Base-by-base conservation (phyloP, 768 basidiomycete species). In the Zangia roseola region DNA sequence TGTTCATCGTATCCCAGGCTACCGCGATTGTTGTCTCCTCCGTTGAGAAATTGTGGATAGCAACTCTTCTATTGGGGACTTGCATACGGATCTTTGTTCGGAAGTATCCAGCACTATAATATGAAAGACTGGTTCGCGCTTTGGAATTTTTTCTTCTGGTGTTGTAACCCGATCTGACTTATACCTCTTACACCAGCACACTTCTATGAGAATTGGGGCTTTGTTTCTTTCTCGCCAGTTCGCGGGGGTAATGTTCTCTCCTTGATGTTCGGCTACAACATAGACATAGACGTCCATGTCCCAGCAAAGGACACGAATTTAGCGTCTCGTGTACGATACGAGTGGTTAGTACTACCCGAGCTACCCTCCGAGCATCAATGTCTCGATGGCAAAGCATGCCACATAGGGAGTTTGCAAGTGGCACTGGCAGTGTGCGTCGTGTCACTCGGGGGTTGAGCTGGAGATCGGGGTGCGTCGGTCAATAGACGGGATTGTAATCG, bases 41-140 rank as follows among this genome's bases (percentile, higher is more conserved):
- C 13, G 79, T 91, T 19, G 60, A 71, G 17, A 60, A 77, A 39
- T 74, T 95, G 3, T 94, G 91, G 89, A 40, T 57, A 26, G 67
- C 64, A n/a, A 69, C 62, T 24, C 58, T 64, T 17, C 43, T 69
- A 24, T 51, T 74, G 10, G 64, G 66, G 10, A n/a, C 58, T 74
- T 24, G 82, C 84, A 0, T 87, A 93, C 56, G 91, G 91, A 4
- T 76, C 80, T 41, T 62, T 82, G 45, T 92, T 90, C 62, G 87
- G 86, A 2, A 70, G 88, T 76, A 80, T 59, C 88, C 90, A 0
- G 82, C 85, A n/a, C 74, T 94, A n/a, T n/a, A n/a, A n/a, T 25
- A 75, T 81, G 43, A 76, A 94, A 21, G 93, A 94, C 56, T 93
- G 89, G 90, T 94, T 94, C 56, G 92, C 92, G 7, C 73, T 94